These are phyloP conservation scores for Penicillium corylophilum DNA, from an alignment of 2,329 filamentous ascomycete genomes.

Conservation along the genomic window DNA sequence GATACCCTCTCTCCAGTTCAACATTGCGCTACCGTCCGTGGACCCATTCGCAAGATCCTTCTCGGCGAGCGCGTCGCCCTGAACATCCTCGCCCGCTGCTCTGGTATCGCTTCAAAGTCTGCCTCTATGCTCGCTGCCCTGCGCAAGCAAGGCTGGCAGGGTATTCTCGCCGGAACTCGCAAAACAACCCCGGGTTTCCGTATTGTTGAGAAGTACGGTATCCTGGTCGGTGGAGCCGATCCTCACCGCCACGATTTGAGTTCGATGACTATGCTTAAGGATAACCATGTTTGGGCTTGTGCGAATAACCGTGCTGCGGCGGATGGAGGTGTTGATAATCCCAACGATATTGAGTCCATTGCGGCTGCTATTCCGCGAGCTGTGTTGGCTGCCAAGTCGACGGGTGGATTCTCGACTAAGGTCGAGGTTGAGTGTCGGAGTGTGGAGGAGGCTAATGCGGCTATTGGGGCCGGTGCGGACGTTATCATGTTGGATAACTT, in stretches of 20 bases:
- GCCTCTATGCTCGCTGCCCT: slow-evolving; percentile 51
- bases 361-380: slow-evolving; percentile 75
- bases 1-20: slow-evolving; percentile 62
- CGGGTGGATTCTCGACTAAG: slow-evolving; percentile 87
- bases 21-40: slow-evolving; percentile 76
- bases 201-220: slow-evolving; percentile 96
- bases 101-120: slow-evolving; percentile 74
- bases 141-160: slow-evolving; percentile 67
- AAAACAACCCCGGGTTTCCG: slow-evolving; percentile 97
- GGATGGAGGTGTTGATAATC: slow-evolving; percentile 13
- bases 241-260: slow-evolving; percentile 87
- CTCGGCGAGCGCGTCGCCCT: slow-evolving; percentile 92
- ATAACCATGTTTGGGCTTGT: slow-evolving; percentile 95
- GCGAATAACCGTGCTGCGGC: slow-evolving; percentile 47
- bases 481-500: slow-evolving; percentile 99
- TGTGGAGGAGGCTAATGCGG: slow-evolving; percentile 85
- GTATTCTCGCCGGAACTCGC: slow-evolving; percentile 86
- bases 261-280: slow-evolving; percentile 98
- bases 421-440: slow-evolving; percentile 93
- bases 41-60: slow-evolving; percentile 77
- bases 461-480: slow-evolving; percentile 85
- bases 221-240: slow-evolving; percentile 91
- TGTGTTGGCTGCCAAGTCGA: slow-evolving; percentile 77
- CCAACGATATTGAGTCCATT: slow-evolving; percentile 26
- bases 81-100: slow-evolving; percentile 87